Evolutionary conservation across 2,329 filamentous ascomycete genomes (phyloP), one percentile per base, ranked within the genome.

Genomic region (Aspergillus proliferans): DNA sequence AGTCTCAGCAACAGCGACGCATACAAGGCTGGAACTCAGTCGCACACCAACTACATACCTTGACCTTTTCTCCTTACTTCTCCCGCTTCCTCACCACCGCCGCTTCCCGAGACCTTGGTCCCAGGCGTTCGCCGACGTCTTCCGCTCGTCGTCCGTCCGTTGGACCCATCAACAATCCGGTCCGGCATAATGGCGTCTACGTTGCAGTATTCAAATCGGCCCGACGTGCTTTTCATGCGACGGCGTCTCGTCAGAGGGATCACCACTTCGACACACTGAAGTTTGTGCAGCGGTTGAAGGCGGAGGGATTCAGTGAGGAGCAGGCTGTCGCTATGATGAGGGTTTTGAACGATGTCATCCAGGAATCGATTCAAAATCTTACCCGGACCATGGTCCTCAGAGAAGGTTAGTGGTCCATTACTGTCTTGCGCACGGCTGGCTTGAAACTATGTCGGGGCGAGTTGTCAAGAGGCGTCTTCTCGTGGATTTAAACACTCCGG

Each of bases 301-400:
- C 82, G 57, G 93, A 98, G 68, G 93, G 93, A 0, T 96, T 97
- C 69, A 95, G 89, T 21, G 92, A 97, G 69, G 87, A 91, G 58
- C 93, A 98, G 71, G 85, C 91, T 2, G 90, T 89, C 22, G 92
- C 93, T n/a, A 93, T 96, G 87, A 97, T 98, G 93, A 88, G 88
- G 67, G 88, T 97, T 6, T 77, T 98, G 36, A 91, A 90, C 71
- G 91, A 97, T 68, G 92, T 97, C 8, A 96, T 98, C 57, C 88
- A 97, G 68, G 93, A 98, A 73, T 95, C 88, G 67, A 97, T 98
- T 60, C 92, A 96, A 69, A 97, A 97, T 71, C 80, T 98, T 45
- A 97, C 92, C 0, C 85, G 92, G 55, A 97, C 92, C 14, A 98
- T 98, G 93, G 93, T 98, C 39, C 81, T 95, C 43, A 88, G 91